Evolutionary conservation across 257 asterid genomes (phyloP), one percentile per base, ranked within the genome.

Genomic region (Mitragyna speciosa): DNA sequence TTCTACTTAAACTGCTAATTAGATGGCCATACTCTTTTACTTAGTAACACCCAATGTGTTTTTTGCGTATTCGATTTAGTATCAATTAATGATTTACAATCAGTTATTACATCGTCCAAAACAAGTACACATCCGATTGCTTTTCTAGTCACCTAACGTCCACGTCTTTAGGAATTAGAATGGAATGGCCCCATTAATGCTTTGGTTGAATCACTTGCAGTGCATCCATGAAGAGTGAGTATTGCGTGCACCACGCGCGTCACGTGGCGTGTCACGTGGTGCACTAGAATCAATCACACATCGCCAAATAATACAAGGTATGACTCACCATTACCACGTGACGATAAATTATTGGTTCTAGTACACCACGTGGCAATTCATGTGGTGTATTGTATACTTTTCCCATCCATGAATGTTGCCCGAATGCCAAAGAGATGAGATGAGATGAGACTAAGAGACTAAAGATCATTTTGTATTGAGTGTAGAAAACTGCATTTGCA

Each of bases 341-440:
- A n/a, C n/a, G n/a, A n/a, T n/a, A n/a, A n/a, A n/a, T n/a, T n/a
- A n/a, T n/a, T n/a, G n/a, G n/a, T n/a, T n/a, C n/a, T n/a, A n/a
- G n/a, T n/a, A n/a, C n/a, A n/a, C n/a, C n/a, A n/a, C n/a, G n/a
- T n/a, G n/a, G n/a, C n/a, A n/a, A n/a, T n/a, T n/a, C n/a, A n/a
- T n/a, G n/a, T n/a, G n/a, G n/a, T n/a, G n/a, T n/a, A n/a, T n/a
- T n/a, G n/a, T n/a, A n/a, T n/a, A n/a, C n/a, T n/a, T n/a, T n/a
- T n/a, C n/a, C n/a, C 28, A 33, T 67, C 54, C 81, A 58, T 66
- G 65, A 66, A 41, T 68, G 51, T 70, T 75, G 61, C 66, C 59
- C 72, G 59, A 75, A 75, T 30, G 71, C 80, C 76, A 20, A 80
- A 66, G 61, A 66, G 80, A 59, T 61, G 70, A 63, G 80, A 59